Evolutionary conservation across 805 yeast genomes (phyloP), one percentile per base, ranked within the genome.

Genomic region (Barnettozyma pratensis): DNA sequence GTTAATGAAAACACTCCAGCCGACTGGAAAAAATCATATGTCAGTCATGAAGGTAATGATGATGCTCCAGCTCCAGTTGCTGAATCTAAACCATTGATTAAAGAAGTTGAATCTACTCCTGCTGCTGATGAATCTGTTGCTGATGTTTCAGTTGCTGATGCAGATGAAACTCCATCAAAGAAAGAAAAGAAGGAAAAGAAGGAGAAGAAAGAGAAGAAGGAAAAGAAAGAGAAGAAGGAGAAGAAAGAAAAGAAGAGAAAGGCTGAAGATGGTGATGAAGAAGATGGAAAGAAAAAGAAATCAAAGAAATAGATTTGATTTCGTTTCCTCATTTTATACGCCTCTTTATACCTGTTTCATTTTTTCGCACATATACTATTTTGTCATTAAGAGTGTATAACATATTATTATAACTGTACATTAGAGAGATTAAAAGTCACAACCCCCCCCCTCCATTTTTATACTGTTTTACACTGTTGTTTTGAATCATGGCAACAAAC

Each of bases 1-100:
- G 77, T 75, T 55, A 94, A 90, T 65, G 99, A 94, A 71, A 84
- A 80, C 68, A 94, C 99, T 30, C 99, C 99, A 62, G 86, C 80
- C 42, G 76, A 81, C 38, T 94, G 99, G 99, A 90, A 89, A 75
- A 75, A 76, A 60, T 82, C 80, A 43, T 94, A 92, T 69, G 86
- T 84, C 58, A 81, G 84, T 65, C 86, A 80, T 64, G 79, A 76
- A 57, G 73, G 77, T 58, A 85, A 77, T 50, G 76, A 73, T 44
- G 83, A 85, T 43, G 69, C 67, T 50, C 49, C 63, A 28, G 48
- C 59, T 30, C 52, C 57, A 38, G 62, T 66, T 46, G 74, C 83
- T 43, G 72, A 78, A 62, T 72, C 82, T 43, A 73, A 78, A 62
- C 72, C 82, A 28, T 68, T 74, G 54, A 72, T 72, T 44, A 72